These are phyloP conservation scores for Neoboletus subvelutipes DNA, from an alignment of 768 basidiomycete genomes.

Conservation along the genomic window DNA sequence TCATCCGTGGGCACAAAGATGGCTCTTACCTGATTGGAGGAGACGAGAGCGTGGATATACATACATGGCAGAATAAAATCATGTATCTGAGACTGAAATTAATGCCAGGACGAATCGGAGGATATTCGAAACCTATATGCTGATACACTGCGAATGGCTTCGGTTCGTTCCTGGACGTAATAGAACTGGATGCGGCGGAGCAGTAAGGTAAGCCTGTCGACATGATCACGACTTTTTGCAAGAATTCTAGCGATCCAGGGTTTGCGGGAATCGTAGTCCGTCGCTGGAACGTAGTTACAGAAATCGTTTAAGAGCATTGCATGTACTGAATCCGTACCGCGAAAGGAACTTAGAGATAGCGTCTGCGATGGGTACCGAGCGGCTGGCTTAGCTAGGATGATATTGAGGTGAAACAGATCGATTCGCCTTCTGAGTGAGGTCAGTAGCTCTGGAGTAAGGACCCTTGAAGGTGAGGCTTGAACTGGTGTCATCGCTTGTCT, in stretches of 20 bases:
- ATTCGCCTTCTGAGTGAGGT: neutral
- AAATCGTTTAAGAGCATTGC: constrained; percentile 6
- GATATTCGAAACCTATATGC: neutral
- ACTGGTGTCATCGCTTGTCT: too few relatives aligned
- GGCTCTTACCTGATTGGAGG: neutral
- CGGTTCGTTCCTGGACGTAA: constrained; percentile 13
- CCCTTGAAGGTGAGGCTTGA: neutral
- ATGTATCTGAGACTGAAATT: neutral
- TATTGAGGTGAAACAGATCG: neutral
- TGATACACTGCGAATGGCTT: constrained; percentile 11
- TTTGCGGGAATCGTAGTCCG: neutral
- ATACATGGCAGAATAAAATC: neutral
- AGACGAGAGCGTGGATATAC: neutral
- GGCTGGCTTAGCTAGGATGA: neutral
- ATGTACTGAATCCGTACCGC: neutral
- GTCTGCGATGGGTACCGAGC: constrained; percentile 10
- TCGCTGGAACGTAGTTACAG: constrained; percentile 10
- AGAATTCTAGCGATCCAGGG: constrained; percentile 7
- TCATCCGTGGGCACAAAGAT: too few relatives aligned
- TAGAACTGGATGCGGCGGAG: constrained; percentile 12
- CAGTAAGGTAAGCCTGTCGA: constrained; percentile 7
- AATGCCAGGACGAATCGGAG: neutral
- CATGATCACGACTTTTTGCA: neutral
- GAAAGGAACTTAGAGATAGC: neutral
- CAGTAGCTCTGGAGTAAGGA: neutral